phyloP scores from a whole-genome alignment of 2,329 filamentous ascomycete species.

The Cadophora sp. region DNA sequence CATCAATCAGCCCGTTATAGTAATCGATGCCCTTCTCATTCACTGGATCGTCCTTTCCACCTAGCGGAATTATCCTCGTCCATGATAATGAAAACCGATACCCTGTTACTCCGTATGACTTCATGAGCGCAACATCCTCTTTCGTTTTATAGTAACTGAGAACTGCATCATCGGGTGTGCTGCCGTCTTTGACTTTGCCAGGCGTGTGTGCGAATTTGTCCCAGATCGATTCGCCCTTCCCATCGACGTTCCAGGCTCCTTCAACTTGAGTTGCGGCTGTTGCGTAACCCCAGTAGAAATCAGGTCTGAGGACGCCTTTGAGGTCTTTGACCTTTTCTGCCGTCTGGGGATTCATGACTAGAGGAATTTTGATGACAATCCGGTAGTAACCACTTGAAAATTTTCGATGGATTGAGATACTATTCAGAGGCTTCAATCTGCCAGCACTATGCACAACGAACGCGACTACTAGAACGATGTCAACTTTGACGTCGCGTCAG shows the following conservation, averaged over 20 bases:
- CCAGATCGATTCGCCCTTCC: conserved; percentile 83
- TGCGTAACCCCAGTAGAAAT: conserved; percentile 80
- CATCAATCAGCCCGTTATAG: conserved; percentile 79
- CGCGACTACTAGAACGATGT: not conserved
- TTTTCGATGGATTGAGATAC: not conserved
- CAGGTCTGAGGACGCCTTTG: conserved; percentile 59
- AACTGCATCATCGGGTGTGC: conserved; percentile 77
- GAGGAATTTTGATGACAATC: not conserved
- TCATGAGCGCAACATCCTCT: conserved; percentile 78
- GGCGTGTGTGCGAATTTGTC: conserved; percentile 80
- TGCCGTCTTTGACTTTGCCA: conserved; percentile 81
- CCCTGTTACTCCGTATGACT: conserved; percentile 71
- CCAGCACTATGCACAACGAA: not conserved
- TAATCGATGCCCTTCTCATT: conserved; percentile 79
- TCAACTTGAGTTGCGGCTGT: conserved; percentile 87
- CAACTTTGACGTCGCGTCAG: not conserved
- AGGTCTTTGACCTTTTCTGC: conserved; percentile 48
- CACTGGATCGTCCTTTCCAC: conserved; percentile 79
- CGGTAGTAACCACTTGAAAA: not conserved
- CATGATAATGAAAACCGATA: conserved; percentile 87
- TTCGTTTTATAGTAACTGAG: conserved; percentile 82
- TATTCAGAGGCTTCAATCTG: not conserved
- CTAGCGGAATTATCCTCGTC: conserved; percentile 82
- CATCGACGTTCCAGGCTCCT: conserved; percentile 74
- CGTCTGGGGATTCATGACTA: conserved; percentile 17